A percentile compares a stretch with the other conserved stretches of the same genome.
Conservation (phyloP, 2,329 filamentous ascomycete species). For the Colletotrichum liaoningense region DNA sequence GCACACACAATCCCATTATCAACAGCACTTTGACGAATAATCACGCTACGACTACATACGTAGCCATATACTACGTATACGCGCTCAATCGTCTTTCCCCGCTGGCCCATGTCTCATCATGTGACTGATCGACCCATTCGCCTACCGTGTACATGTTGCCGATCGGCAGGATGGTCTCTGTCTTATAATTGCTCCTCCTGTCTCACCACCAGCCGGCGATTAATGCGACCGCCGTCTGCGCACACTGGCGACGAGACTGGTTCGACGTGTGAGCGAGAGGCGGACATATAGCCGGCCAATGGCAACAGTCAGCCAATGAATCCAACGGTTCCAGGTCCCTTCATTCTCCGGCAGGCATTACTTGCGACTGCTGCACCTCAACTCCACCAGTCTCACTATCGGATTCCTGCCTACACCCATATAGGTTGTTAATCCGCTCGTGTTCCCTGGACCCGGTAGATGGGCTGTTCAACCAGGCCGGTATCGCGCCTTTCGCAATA, state of each 20-base stretch:
- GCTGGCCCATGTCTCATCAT: neutral
- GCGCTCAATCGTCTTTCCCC: neutral
- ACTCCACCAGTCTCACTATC: slow-evolving; percentile 18
- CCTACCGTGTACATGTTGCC: neutral
- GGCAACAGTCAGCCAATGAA: neutral
- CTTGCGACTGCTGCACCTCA: neutral
- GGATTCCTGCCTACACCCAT: neutral
- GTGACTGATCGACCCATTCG: neutral
- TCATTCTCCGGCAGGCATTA: neutral
- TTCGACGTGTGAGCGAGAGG: neutral
- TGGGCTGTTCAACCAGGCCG: neutral
- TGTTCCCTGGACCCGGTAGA: slow-evolving; percentile 26
- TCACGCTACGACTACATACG: neutral
- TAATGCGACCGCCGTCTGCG: neutral
- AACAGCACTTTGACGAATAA: neutral
- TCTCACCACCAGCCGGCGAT: neutral
- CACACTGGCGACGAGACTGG: neutral
- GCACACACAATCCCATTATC: neutral
- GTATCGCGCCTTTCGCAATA: slow-evolving; percentile 5
- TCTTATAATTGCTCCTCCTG: neutral
- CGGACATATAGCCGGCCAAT: slow-evolving; percentile 3
- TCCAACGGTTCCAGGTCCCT: neutral
- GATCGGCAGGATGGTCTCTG: neutral
- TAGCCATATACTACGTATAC: no score
- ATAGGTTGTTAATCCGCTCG: neutral